phyloP scores from a whole-genome alignment of 139 green algal species.

The Coccomyxa sp. region DNA sequence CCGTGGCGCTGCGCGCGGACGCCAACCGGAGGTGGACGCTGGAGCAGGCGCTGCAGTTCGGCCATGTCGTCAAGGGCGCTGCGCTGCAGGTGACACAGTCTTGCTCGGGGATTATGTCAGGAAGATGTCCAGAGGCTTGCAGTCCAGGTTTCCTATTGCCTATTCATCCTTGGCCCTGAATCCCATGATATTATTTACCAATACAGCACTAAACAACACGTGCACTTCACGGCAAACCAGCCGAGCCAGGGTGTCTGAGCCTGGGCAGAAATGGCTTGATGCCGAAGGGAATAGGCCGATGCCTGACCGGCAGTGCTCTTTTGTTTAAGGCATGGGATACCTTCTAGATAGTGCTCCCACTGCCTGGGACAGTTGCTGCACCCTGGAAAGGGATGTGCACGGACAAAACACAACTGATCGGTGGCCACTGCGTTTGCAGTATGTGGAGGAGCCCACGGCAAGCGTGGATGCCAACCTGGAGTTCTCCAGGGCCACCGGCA shows the following conservation, averaged over 20 bases:
- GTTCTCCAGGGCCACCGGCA: constrained; percentile 51
- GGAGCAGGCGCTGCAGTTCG: constrained; percentile 58
- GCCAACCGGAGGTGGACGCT: constrained; percentile 87
- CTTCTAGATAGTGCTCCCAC: no score
- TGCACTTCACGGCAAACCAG: no score
- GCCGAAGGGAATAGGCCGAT: no score
- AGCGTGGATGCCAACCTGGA: constrained; percentile 43
- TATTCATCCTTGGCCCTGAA: no score
- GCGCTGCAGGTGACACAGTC: constrained; percentile 35
- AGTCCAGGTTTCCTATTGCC: no score
- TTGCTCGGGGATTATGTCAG: not conserved
- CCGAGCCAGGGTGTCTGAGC: no score
- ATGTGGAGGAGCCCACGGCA: constrained; percentile 80
- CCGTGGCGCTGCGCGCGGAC: constrained; percentile 73
- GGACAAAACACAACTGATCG: not conserved
- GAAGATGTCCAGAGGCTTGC: no score
- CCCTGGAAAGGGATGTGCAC: not conserved
- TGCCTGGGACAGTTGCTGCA: not conserved
- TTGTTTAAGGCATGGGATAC: no score
- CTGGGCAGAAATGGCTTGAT: no score
- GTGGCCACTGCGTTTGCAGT: constrained; percentile 29
- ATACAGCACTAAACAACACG: no score
- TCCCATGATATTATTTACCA: no score
- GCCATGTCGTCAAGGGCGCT: constrained; percentile 2
- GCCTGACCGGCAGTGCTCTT: no score